Conservation (phyloP, 768 basidiomycete species). For the Ramaria rubella region DNA sequence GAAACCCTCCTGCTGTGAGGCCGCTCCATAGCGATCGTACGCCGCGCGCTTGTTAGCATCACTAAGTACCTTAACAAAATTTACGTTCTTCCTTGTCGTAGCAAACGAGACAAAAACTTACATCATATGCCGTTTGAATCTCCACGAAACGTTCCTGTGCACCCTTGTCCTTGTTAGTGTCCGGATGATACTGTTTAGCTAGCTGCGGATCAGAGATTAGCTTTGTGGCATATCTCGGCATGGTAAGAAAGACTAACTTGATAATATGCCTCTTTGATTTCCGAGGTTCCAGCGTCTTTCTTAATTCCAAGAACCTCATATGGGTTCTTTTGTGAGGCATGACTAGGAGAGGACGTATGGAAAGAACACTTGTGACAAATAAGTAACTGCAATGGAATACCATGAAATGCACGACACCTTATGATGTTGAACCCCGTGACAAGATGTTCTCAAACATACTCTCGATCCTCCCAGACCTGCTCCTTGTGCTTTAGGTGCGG, state of each 20-base stretch:
- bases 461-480: no score
- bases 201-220: constrained; percentile 39
- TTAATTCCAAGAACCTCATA: constrained; percentile 87
- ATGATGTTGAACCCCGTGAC: neutral
- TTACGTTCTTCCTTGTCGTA: neutral
- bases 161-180: constrained; percentile 88
- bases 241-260: constrained; percentile 47
- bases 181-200: constrained; percentile 96
- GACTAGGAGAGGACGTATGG: constrained; percentile 55
- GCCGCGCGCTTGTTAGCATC: constrained; percentile 89
- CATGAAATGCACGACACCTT: neutral
- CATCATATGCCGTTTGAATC: constrained; percentile 96
- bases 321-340: constrained; percentile 67
- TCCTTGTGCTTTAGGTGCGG: neutral
- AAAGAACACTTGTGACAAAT: constrained; percentile 52
- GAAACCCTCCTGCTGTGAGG: constrained; percentile 91
- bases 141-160: constrained; percentile 93
- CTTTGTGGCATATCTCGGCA: neutral
- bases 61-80: constrained; percentile 64
- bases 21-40: constrained; percentile 88
- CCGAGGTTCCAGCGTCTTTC: constrained; percentile 72
- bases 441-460: neutral
- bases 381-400: neutral
- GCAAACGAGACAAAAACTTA: constrained; percentile 32
- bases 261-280: constrained; percentile 98